These are phyloP conservation scores for Pseudohyphozyma bogoriensis DNA, from an alignment of 768 basidiomycete genomes.

Conservation along the genomic window DNA sequence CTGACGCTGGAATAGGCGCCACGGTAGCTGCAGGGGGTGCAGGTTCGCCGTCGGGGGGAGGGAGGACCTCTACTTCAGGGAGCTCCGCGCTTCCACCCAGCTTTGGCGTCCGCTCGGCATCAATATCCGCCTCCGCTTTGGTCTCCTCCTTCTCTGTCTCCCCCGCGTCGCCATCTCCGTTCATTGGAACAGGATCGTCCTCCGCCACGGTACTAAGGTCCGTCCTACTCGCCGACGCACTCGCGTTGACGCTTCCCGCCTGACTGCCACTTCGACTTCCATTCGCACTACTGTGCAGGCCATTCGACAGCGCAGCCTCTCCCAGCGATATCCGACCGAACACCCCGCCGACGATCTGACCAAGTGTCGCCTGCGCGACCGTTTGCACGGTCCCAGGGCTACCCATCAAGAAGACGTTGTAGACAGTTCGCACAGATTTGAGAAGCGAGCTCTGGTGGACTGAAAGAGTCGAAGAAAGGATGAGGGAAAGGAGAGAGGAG, in stretches of 20 bases:
- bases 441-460: slow-evolving; percentile 93
- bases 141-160: neutral
- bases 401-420: slow-evolving; percentile 92
- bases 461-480: slow-evolving; percentile 56
- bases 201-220: neutral
- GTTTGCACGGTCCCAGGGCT: slow-evolving; percentile 86
- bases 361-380: slow-evolving; percentile 94
- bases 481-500: slow-evolving; percentile 79
- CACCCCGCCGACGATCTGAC: slow-evolving; percentile 96
- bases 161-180: neutral
- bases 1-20: no score
- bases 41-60: neutral
- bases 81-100: neutral
- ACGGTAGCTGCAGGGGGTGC: neutral
- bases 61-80: neutral
- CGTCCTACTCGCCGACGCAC: neutral
- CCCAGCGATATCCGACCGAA: slow-evolving; percentile 53
- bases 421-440: slow-evolving; percentile 93
- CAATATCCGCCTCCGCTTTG: neutral
- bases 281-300: no score
- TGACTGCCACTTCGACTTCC: neutral
- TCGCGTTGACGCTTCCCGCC: neutral
- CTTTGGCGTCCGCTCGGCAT: neutral
- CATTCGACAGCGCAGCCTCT: neutral
- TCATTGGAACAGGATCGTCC: neutral